Base-by-base conservation (phyloP, 1,284 basidiomycete species). In the Termitomyces sp. region DNA sequence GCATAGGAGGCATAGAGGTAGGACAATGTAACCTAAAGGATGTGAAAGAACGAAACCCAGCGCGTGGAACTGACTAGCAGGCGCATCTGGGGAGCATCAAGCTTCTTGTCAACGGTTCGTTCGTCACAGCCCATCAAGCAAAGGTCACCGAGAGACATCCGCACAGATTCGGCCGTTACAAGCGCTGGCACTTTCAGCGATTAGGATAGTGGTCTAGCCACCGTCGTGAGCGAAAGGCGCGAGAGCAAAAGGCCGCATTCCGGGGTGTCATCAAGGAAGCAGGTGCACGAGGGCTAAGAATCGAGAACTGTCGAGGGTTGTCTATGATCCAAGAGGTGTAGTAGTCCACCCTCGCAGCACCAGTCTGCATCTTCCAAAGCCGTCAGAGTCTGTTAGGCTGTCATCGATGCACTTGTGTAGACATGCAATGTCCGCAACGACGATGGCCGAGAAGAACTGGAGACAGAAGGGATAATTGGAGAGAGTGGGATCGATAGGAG, bases 341-440 rank as follows among this genome's bases (percentile, higher is more conserved):
- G n/a, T 8, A 31, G 58, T 60, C 58, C 56, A 56, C 64, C 64
- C 54, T 64, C 56, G 56, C 60, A 56, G 58, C 62, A 63, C 65
- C 64, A 64, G 62, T 60, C 53, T 55, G 57, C 37, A 57, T 57
- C 55, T 61, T 60, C 58, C 58, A 54, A 42, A 57, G 52, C 60
- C 57, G 55, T 58, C 48, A 46, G 43, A 50, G 43, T 51, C 50
- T 55, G 55, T 46, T 31, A 38, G 45, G 49, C 54, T 49, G 51
- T 57, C 53, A 57, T 57, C 52, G 49, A 55, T 56, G 58, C 47
- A 50, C 56, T 55, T 45, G 57, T 52, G 49, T 37, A 57, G 52
- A 61, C 55, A 60, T 62, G 37, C 61, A 62, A 62, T 60, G 64
- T 55, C 57, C 60, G 57, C 59, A 53, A 54, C 49, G 53, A 55